Base-by-base conservation (phyloP, 1,139 yeast genomes). In the Geotrichum fermentans region DNA sequence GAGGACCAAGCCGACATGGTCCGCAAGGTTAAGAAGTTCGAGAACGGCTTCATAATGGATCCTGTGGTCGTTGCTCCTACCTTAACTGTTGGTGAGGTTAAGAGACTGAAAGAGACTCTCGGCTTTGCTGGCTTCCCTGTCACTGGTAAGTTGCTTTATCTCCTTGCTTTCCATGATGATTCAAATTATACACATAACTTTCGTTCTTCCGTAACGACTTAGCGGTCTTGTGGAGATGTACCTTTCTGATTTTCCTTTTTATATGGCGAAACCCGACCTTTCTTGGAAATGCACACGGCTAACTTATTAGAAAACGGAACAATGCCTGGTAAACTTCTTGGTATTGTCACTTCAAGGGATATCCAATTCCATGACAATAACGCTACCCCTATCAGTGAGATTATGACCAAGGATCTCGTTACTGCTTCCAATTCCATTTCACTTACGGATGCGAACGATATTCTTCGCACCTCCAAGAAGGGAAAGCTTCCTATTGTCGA, bases 131-230 rank as follows among this genome's bases (percentile, higher is more conserved):
- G 97, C 50, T 92, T 89, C 84, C 98, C 98, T 61, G 96, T 92
- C 67, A 94, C 98, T 72, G 97, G 97, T 92, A 87, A 77, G 98
- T 89, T 59, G 8, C 28, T 10, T 21, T 13, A 18, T 18, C 16
- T 29, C 26, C 39, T 42, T 40, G 35, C 30, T 34, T 17, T 34
- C 47, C 48, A 47, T 50, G 59, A 50, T 42, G 48, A 49, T 42
- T 95, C 80, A 74, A 70, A 69, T 52, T 60, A 63, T 61, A 61
- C 64, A 61, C 68, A 75, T 87, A 89, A 92, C 97, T 92, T 92
- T 92, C 98, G 97, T 92, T 92, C 98, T 92, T 84, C 98, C 96
- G 97, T 58, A 83, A 65, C 69, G 95, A 85, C 87, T 94, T 83
- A 82, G 84, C 95, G 95, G 90, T 86, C 96, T 78, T 88, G 97